Conservation (phyloP, 169 alveolate genomes). For the Eimeria tenella region DNA sequence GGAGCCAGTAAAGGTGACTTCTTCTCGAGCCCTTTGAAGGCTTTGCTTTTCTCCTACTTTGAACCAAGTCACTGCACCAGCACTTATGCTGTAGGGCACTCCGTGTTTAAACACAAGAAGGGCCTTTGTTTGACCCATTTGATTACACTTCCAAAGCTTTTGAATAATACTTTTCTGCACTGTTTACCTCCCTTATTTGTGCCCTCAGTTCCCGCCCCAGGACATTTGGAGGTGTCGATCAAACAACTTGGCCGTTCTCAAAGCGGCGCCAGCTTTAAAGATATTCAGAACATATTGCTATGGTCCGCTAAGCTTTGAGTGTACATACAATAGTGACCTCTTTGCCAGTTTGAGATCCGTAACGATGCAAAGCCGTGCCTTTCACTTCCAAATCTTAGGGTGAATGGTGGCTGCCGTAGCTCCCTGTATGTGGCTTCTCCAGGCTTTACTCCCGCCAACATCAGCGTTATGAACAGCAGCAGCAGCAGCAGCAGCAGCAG, state of each 20-base stretch:
- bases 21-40: not conserved
- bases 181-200: not conserved
- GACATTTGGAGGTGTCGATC: not conserved
- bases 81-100: not conserved
- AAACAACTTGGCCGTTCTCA: not conserved
- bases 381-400: too few species aligned
- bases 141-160: not conserved
- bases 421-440: not conserved
- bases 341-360: too few species aligned
- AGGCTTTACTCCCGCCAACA: conserved; percentile 5
- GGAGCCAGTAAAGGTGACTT: not conserved
- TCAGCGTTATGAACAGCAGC: not conserved
- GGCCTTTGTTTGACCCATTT: not conserved
- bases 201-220: not conserved
- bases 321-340: too few species aligned
- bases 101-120: not conserved
- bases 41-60: not conserved
- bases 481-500: conserved; percentile 23
- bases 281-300: conserved; percentile 9
- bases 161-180: not conserved
- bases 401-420: too few species aligned
- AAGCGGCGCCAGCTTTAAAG: not conserved
- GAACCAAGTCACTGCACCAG: too few species aligned
- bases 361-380: too few species aligned
- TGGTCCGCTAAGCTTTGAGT: not conserved